Evolutionary conservation across 768 basidiomycete genomes (phyloP), one percentile per base, ranked within the genome.

Genomic region (Tephrocybe sp.): DNA sequence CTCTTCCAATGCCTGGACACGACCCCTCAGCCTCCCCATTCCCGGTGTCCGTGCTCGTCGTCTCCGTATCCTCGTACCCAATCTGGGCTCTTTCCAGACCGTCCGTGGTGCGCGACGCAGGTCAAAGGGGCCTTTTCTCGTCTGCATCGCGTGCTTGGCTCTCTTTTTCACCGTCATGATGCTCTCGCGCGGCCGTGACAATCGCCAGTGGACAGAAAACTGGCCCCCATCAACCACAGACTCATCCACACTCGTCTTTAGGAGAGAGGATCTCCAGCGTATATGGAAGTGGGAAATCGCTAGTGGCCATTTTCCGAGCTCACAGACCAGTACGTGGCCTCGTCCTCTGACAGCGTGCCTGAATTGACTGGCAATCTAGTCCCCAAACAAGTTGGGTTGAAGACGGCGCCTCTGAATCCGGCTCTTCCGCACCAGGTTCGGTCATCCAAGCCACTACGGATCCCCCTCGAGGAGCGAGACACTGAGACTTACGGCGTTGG

Each of bases 261-360:
- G 72, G 32, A 75, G 83, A 22, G 74, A 84, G 34, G 87, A 94
- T 60, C 65, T 95, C 25, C 87, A 87, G 64, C 77, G 82, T 63
- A 87, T 98, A 63, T 97, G 94, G 93, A 79, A 82, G 53, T 97
- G 93, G 93, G 94, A 96, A 73, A 78, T 97, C 48, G 78, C 84
- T 34, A 88, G 89, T 56, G 94, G 93, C 5, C 92, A 95, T 69
- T 89, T 87, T 70, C 93, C 94, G 19, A 89, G 87, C 63, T 73
- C 70, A 40, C 74, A 79, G 43, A 75, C 77, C 42, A 80, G 90
- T 89, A 67, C 63, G 89, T 68, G 39, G 28, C 46, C 45, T 30
- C 31, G 52, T 44, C 39, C 36, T 37, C 11, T 26, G 38, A 24
- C 11, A 30, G 9, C 37, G 19, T 42, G 30, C 46, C 16, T 27